Evolutionary conservation across 2,329 filamentous ascomycete genomes (phyloP).

Genomic region (Fragosphaeria purpurea): DNA sequence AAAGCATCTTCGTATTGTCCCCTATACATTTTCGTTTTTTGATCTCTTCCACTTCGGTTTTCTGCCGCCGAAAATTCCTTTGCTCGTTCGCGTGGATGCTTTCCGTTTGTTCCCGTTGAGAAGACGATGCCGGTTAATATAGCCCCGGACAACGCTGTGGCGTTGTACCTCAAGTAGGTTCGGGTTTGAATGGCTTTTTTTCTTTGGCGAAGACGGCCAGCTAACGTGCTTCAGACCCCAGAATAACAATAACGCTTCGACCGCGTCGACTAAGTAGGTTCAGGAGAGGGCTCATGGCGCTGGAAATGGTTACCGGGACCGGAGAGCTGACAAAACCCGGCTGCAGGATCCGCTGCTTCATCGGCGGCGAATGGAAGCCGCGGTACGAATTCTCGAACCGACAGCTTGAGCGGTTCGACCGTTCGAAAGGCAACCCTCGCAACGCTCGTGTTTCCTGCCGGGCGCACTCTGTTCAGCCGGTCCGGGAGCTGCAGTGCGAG

Average conservation of each 20-base stretch:
- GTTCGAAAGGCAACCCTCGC: slow-evolving; percentile 11
- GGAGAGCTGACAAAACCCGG: background rate
- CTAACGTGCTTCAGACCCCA: background rate
- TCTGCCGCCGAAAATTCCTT: too few species aligned
- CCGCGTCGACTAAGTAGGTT: background rate
- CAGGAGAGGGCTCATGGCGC: too few species aligned
- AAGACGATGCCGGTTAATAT: too few species aligned
- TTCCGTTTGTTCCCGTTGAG: background rate
- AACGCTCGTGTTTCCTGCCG: slow-evolving; percentile 21
- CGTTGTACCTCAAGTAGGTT: slow-evolving; percentile 1
- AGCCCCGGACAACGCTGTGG: background rate
- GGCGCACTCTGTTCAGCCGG: slow-evolving; percentile 14
- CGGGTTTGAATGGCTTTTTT: background rate
- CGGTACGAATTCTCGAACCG: slow-evolving; percentile 20
- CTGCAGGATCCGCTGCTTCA: slow-evolving; percentile 20
- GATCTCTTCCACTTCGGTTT: background rate
- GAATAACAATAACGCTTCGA: background rate
- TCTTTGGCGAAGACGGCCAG: too few species aligned
- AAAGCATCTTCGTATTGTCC: background rate
- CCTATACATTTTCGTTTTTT: background rate
- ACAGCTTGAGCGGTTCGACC: slow-evolving; percentile 19
- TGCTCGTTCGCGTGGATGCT: too few species aligned
- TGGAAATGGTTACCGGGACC: too few species aligned
- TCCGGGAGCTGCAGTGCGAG: slow-evolving; percentile 15
- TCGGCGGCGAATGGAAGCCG: slow-evolving; percentile 21